phyloP scores from a whole-genome alignment of 2,329 filamentous ascomycete genomes.

The Neocatenulostroma microsporum region DNA sequence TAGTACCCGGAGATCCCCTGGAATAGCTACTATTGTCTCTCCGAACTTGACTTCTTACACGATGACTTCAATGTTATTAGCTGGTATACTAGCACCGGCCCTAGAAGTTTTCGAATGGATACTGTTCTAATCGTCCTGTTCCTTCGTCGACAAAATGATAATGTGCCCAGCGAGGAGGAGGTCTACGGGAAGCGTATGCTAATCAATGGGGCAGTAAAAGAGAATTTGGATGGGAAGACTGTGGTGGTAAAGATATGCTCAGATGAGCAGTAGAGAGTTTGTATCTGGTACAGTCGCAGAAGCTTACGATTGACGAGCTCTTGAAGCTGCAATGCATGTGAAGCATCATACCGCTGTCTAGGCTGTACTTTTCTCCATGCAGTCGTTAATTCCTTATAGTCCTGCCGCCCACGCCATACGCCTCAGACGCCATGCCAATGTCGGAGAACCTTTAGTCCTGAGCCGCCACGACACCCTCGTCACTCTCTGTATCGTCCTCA shows the following conservation, averaged over 20 bases:
- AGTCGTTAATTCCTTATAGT: too few relatives aligned
- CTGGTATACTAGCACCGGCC: slow-evolving; percentile 42
- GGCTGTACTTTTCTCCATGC: too few relatives aligned
- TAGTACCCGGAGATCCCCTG: slow-evolving; percentile 40
- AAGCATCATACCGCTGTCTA: too few relatives aligned
- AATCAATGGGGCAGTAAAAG: slow-evolving; percentile 37
- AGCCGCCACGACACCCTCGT: slow-evolving; percentile 66
- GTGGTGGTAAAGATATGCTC: slow-evolving; percentile 34
- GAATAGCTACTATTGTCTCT: slow-evolving; percentile 57
- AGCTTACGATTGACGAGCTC: too few relatives aligned
- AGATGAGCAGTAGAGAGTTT: slow-evolving; percentile 37
- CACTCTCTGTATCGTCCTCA: slow-evolving; percentile 90
- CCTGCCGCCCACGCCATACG: too few relatives aligned
- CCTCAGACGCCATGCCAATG: background rate
- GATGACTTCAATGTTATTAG: slow-evolving; percentile 57
- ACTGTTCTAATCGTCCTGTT: slow-evolving; percentile 49
- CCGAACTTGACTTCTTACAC: slow-evolving; percentile 53
- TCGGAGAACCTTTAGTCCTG: slow-evolving; percentile 3
- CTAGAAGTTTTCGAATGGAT: slow-evolving; percentile 47
- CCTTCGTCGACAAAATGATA: slow-evolving; percentile 17
- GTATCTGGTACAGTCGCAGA: too few relatives aligned
- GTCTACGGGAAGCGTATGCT: slow-evolving; percentile 34
- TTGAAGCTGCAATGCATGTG: too few relatives aligned
- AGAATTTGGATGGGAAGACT: slow-evolving; percentile 40
- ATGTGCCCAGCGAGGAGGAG: slow-evolving; percentile 18